A percentile compares a stretch with the other conserved stretches of the same genome.
Conservation (phyloP, 176 grass and related monocot species). For the Tuctoria greenei region DNA sequence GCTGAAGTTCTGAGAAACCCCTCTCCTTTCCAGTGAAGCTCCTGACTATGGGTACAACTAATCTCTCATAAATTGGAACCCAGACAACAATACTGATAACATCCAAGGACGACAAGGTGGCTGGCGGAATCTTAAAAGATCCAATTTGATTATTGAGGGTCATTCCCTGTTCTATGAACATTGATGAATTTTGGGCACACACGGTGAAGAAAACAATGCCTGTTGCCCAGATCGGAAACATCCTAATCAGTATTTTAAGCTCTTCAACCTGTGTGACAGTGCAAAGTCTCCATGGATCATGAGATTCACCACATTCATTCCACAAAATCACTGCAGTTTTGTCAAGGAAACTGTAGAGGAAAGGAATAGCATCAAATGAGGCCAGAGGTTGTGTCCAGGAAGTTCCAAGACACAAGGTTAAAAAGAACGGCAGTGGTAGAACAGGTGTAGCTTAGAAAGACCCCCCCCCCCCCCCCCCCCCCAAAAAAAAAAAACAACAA, state of each 20-base stretch:
- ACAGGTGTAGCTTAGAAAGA: too few relatives aligned
- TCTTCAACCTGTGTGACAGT: conserved; percentile 85
- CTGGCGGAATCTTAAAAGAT: conserved; percentile 62
- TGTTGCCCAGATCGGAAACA: conserved; percentile 90
- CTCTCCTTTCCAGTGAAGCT: conserved; percentile 74
- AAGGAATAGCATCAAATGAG: conserved; percentile 12
- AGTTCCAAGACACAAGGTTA: conserved; percentile 52
- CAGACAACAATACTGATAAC: conserved; percentile 62
- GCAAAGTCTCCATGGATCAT: conserved; percentile 80
- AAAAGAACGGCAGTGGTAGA: conserved; percentile 28
- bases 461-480: too few relatives aligned
- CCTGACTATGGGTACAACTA: conserved; percentile 67
- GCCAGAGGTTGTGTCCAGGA: conserved; percentile 30
- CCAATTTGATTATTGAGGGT: conserved; percentile 51
- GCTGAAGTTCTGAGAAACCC: conserved; percentile 78
- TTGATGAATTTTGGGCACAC: conserved; percentile 62
- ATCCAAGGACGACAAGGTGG: conserved; percentile 74
- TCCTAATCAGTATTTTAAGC: conserved; percentile 67
- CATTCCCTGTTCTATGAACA: conserved; percentile 91
- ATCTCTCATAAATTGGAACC: conserved; percentile 69
- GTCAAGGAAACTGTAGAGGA: conserved; percentile 65
- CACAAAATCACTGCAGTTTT: conserved; percentile 59
- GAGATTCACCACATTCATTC: conserved; percentile 32
- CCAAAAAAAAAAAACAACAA: too few relatives aligned
- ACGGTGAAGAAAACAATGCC: conserved; percentile 80